These are phyloP conservation scores for Gossypium stocksii DNA, from an alignment of 345 rosid genomes.

Conservation along the genomic window DNA sequence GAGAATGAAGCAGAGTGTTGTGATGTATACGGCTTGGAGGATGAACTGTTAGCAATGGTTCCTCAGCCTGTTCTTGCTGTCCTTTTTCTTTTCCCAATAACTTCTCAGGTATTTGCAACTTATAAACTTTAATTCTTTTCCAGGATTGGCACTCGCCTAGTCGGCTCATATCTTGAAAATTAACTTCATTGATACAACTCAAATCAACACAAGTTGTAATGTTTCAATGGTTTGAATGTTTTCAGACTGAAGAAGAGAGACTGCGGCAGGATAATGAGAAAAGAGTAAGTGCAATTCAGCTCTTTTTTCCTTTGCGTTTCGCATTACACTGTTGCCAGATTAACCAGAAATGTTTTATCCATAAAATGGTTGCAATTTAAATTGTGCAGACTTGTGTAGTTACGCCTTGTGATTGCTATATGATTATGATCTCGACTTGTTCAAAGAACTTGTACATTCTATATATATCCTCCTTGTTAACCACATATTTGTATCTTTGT, in stretches of 20 bases:
- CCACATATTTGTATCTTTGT: not conserved
- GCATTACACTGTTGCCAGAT: not conserved
- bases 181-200: not conserved
- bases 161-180: not conserved
- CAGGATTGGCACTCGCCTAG: not conserved
- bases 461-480: not conserved
- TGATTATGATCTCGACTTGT: not conserved
- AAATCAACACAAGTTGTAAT: not conserved
- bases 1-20: constrained; percentile 64
- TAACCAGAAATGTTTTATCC: not conserved
- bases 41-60: constrained; percentile 79
- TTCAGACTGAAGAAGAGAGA: constrained; percentile 82
- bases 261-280: constrained; percentile 46
- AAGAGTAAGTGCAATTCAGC: constrained; percentile 33
- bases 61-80: constrained; percentile 92
- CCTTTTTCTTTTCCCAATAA: constrained; percentile 79
- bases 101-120: constrained; percentile 50
- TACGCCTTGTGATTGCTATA: not conserved
- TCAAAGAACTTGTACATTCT: no score
- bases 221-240: not conserved
- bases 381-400: not conserved
- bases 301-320: not conserved
- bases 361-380: not conserved
- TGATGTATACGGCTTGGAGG: constrained; percentile 91
- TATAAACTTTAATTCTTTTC: not conserved